phyloP scores from a whole-genome alignment of 1,139 yeast genomes.

The Wickerhamomyces sp. region DNA sequence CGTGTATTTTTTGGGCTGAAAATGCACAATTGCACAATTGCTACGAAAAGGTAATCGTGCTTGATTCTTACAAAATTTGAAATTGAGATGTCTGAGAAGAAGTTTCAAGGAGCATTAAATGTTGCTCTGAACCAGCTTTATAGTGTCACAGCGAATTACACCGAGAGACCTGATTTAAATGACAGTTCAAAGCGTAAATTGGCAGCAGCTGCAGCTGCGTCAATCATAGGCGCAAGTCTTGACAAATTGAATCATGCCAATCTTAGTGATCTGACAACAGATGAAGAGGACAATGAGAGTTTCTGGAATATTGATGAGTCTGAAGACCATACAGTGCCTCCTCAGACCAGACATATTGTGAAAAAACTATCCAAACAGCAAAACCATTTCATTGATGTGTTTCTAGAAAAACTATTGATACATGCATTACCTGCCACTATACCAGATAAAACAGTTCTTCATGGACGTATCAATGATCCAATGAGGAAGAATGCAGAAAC shows the following conservation, averaged over 20 bases:
- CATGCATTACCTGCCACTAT: constrained; percentile 44
- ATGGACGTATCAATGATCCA: constrained; percentile 41
- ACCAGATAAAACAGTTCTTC: constrained; percentile 43
- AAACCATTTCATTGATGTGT: constrained; percentile 53
- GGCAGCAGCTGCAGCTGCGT: constrained; percentile 57
- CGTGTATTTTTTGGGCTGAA: not conserved
- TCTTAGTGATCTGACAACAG: constrained; percentile 16
- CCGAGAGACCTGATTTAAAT: constrained; percentile 6
- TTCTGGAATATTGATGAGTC: constrained; percentile 1
- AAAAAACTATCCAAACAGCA: constrained; percentile 17
- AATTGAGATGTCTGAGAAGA: constrained; percentile 5
- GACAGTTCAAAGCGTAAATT: constrained; percentile 42
- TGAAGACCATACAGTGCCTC: constrained; percentile 7
- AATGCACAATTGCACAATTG: no score
- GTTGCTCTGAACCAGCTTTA: constrained; percentile 3
- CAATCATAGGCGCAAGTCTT: constrained; percentile 49
- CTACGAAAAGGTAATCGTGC: not conserved
- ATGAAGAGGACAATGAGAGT: constrained; percentile 18
- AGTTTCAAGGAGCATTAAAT: constrained; percentile 3
- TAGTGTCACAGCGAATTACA: constrained; percentile 1
- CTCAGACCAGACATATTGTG: constrained; percentile 13
- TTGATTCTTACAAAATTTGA: no score
- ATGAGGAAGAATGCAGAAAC: constrained; percentile 42
- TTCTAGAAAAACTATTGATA: constrained; percentile 48
- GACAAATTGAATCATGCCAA: constrained; percentile 33